Base-by-base conservation (phyloP, 2,329 filamentous ascomycete species). In the Venturia asperata region DNA sequence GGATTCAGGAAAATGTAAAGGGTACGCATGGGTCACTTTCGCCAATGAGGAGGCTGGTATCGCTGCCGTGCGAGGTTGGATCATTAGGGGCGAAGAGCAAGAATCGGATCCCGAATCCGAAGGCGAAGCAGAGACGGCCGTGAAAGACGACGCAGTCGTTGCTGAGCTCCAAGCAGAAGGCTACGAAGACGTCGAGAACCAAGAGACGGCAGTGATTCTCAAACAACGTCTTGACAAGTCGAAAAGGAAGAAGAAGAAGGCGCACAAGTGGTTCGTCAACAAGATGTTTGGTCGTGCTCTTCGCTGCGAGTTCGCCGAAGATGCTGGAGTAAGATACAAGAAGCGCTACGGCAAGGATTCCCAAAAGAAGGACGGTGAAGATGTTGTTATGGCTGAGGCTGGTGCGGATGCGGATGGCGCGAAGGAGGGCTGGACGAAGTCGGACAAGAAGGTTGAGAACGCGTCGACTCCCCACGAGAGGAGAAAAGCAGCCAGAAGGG, bases 1-100 rank as follows among this genome's bases (percentile, higher is more conserved):
- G 76, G 95, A 99, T 75, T 88, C 88, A 24, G 94, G 94, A 55
- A 99, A 97, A 79, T 99, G 94, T 81, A 97, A 97, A 79, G 95
- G 94, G 21, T 99, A 89, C 77, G 94, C 88, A 6, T 99, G 94
- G 92, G 86, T 99, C 67, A 90, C 90, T 67, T 99, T 97, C 77
- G 87, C 88, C 73, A 87, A 92, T 62, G 73, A 92, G 13, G 86
- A 90, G 65, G 84, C 88, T 0, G 91, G 91, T 0, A 85, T 87
- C 62, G 83, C 83, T 71, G 90, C 90, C 3, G 91, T 96, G 69
- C 87, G 87, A 73, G 93, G 93, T 0, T 97, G 89, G 71, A 83
- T 91, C 67, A 85, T 86, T 77, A 82, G 92, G 71, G 84, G 83
- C 73, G 84, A 88, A 74, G 82, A 85, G 64, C 76, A 88, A 47